Evolutionary conservation across 768 basidiomycete species (phyloP), one percentile per base, ranked within the genome.

Genomic region (Suillus spraguei): DNA sequence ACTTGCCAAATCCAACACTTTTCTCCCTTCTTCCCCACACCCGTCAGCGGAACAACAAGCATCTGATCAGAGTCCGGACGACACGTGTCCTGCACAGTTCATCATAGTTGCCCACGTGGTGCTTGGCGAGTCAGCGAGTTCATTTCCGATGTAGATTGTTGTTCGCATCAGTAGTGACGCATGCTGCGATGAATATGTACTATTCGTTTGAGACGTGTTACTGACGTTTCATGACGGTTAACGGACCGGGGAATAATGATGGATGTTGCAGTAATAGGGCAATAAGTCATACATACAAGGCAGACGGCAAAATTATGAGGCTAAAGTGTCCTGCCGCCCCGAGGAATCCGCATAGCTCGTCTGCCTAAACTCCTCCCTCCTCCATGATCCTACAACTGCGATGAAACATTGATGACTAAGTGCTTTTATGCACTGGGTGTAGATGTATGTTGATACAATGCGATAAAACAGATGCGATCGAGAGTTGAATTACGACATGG

Each of bases 361-460:
- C 66, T 67, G 64, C 65, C 60, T 61, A 64, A 64, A 46, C 49
- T 60, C 50, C 50, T 53, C 62, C 60, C 58, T 42, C 52, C 61
- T 14, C 24, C 46, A 47, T 67, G 60, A 68, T 74, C 68, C 66
- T 75, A 75, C 75, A 75, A 68, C 70, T 67, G 66, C 24, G 54
- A 44, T 60, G 46, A 59, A 61, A 63, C 49, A 61, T 65, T 55
- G 66, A 74, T 64, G 65, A 74, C 66, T 73, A 76, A 55, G 75
- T 75, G 74, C 74, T 63, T 68, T 69, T 75, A 75, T 74, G 75
- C 75, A 76, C 74, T 70, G 56, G 39, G 64, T 66, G 63, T 75
- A 76, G 60, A 67, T 41, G 71, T 74, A 74, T 76, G 72, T 64
- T 76, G 69, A 69, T 77, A 75, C 76, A 75, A 35, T 74, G 68